Evolutionary conservation across 2,329 filamentous ascomycete genomes (phyloP), one percentile per base, ranked within the genome.

Genomic region (Stemphylium vesicarium): DNA sequence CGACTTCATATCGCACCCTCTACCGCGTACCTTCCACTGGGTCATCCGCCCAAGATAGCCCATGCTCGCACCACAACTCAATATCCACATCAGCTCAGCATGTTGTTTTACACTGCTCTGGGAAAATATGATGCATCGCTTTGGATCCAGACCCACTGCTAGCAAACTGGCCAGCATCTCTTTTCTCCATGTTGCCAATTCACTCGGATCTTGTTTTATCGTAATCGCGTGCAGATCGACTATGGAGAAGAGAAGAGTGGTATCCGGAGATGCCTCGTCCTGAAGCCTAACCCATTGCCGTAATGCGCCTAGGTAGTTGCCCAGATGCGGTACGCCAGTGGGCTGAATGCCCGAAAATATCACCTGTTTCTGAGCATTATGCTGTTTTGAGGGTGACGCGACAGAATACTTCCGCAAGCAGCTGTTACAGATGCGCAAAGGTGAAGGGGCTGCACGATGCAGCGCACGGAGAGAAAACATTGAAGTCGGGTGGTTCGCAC

Each of bases 11-110:
- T 38, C 2, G 26, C n/a, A 12, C 4, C 26, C 12, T 13, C 26
- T 10, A 7, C 6, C 24, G 45, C n/a, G 35, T 70, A 91, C 92
- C 87, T 99, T 99, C 93, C 95, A 99, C 76, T 98, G 95, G 24
- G 95, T 98, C 95, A 99, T 99, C n/a, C 95, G 84, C 9, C 89
- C 89, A n/a, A 99, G 80, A 77, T 96, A 96, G 35, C 95, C 95
- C 76, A 95, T 92, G 4, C 91, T 94, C 20, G 95, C 91, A 47
- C 90, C 90, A 63, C 93, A 97, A 71, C 91, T 94, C 58, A 99
- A 79, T 70, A 98, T 92, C 95, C 95, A 99, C 90, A 96, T 96
- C 60, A 99, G 82, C 76, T 98, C 93, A 4, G 90, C 80, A 77
- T 98, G 95, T 41, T 88, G 87, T 15, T 87, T 81, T 2, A 94